A percentile compares a stretch with the other conserved stretches of the same genome.
phyloP scores from a whole-genome alignment of 495 filamentous ascomycete genomes.

The Lindgomyces ingoldianus region DNA sequence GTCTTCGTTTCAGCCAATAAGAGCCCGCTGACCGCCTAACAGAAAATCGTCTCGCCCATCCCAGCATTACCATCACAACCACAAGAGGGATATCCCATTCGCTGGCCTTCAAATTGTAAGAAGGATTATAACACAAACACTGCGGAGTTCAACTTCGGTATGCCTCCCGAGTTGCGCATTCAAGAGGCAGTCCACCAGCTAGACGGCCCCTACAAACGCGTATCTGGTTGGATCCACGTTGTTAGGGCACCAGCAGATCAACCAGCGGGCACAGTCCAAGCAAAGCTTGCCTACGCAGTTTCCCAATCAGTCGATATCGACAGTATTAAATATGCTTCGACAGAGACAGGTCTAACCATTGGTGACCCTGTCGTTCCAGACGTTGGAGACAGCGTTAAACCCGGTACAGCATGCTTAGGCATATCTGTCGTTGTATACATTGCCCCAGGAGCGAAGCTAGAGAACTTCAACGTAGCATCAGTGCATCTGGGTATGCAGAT shows the following conservation, averaged over 20 bases:
- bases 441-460: slow-evolving; percentile 10
- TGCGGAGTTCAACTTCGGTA: slow-evolving; percentile 11
- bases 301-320: slow-evolving; percentile 14
- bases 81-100: slow-evolving; percentile 24
- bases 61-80: slow-evolving; percentile 13
- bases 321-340: slow-evolving; percentile 16
- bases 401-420: slow-evolving; percentile 23
- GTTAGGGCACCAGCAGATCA: slow-evolving; percentile 21
- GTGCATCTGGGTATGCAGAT: slow-evolving; percentile 31
- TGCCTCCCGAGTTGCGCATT: slow-evolving; percentile 15
- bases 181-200: slow-evolving; percentile 22
- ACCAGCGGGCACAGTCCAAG: slow-evolving; percentile 16
- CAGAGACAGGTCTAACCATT: slow-evolving; percentile 11
- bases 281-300: slow-evolving; percentile 28
- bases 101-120: slow-evolving; percentile 25
- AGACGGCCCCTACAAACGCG: slow-evolving; percentile 16
- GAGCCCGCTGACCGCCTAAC: background rate
- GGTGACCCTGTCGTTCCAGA: slow-evolving; percentile 8
- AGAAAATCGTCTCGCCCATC: background rate
- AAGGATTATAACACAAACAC: slow-evolving; percentile 29
- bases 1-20: background rate
- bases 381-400: slow-evolving; percentile 13
- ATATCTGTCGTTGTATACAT: slow-evolving; percentile 32
- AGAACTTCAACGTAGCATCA: slow-evolving; percentile 27
- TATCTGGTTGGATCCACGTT: slow-evolving; percentile 34